Percentiles rank a stretch among this genome's conserved stretches.
Conservation (phyloP, 148 eudicot species). For the Rhododendron ovatum region DNA sequence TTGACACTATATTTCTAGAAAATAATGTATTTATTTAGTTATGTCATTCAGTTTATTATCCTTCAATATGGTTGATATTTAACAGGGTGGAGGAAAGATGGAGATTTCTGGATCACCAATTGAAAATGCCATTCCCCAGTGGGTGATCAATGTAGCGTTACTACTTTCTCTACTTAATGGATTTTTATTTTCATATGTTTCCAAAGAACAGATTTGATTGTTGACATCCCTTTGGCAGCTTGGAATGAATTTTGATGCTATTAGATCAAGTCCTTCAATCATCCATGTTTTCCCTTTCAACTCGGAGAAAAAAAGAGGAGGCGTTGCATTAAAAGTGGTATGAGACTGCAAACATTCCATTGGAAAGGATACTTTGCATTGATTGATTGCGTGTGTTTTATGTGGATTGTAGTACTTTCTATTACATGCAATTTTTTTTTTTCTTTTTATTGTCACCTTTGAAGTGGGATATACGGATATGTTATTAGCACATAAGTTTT, state of each 20-base stretch:
- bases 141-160: conserved; percentile 72
- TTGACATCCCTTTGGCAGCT: conserved; percentile 38
- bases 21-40: background rate
- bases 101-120: conserved; percentile 96
- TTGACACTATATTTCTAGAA: background rate
- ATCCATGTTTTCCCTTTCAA: conserved; percentile 94
- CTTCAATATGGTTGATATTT: conserved; percentile 9
- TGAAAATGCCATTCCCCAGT: conserved; percentile 81
- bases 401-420: background rate
- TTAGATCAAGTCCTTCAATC: conserved; percentile 52
- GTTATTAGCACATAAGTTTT: too few species aligned
- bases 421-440: background rate
- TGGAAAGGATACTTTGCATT: background rate
- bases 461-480: background rate
- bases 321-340: conserved; percentile 87
- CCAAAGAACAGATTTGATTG: background rate
- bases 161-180: background rate
- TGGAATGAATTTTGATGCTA: conserved; percentile 79
- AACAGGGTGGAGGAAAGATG: conserved; percentile 60
- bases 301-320: conserved; percentile 93
- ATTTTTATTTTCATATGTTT: background rate
- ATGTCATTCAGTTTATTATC: background rate
- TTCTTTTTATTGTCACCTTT: background rate
- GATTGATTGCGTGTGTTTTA: background rate
- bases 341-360: background rate